phyloP scores from a whole-genome alignment of 768 basidiomycete species.

The Clitopilus hobsonii region DNA sequence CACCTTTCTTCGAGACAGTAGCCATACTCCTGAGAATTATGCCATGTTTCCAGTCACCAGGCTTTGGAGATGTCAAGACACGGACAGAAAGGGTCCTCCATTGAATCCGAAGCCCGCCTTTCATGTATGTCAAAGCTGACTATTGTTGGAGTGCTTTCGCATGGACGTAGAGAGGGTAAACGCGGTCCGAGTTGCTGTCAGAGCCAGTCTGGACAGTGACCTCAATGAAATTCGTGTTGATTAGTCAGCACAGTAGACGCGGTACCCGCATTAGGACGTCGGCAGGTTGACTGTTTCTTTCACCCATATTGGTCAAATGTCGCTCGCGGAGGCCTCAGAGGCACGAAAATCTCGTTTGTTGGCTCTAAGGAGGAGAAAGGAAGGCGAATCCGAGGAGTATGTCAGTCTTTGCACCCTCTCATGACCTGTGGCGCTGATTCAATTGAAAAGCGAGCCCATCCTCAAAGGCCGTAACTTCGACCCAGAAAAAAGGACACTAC shows the following conservation, averaged over 20 bases:
- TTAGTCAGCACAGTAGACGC: constrained; percentile 24
- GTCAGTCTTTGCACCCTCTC: constrained; percentile 6
- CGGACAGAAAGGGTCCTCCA: not conserved
- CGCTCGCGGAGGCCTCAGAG: constrained; percentile 75
- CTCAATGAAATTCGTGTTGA: constrained; percentile 5
- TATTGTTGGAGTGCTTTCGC: not conserved
- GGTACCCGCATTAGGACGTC: constrained; percentile 1
- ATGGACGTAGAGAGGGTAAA: not conserved
- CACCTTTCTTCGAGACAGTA: constrained; percentile 20
- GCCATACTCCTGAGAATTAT: constrained; percentile 16
- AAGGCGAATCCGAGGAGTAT: constrained; percentile 44
- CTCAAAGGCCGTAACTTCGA: constrained; percentile 84
- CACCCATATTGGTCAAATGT: constrained; percentile 22
- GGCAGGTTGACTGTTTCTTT: not conserved
- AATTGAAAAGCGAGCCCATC: constrained; percentile 33
- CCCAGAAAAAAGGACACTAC: constrained; percentile 75
- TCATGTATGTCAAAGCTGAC: not conserved
- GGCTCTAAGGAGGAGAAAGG: constrained; percentile 73
- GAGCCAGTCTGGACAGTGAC: not conserved
- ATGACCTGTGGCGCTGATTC: not conserved
- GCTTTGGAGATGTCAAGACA: not conserved
- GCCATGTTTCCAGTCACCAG: not conserved
- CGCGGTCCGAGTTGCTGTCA: not conserved
- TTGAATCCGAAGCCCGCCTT: not conserved
- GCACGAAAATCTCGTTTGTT: constrained; percentile 75